Base-by-base conservation (phyloP, 2,329 filamentous ascomycete species). In the Dissoconium aciculare region DNA sequence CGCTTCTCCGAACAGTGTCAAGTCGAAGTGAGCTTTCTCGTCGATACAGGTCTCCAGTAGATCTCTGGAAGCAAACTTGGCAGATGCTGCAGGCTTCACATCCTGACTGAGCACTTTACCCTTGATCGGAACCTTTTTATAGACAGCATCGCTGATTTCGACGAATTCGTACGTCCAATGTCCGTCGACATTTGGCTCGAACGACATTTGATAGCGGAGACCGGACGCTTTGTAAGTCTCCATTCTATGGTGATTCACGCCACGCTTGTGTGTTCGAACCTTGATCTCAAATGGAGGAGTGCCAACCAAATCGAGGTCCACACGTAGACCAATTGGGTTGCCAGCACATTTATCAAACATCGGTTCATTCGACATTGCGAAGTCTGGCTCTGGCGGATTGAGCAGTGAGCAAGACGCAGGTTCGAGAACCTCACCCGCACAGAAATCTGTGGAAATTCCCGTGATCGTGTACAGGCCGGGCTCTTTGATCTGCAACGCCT, bases 331-430 rank as follows among this genome's bases (percentile, higher is more conserved):
- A 38, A 98, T 81, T 0, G 89, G 83, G 49, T 84, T 93, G 28
- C 85, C 84, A 19, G 85, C 87, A 53, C 89, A 98, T 52, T 91
- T 92, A 55, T 98, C 89, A 31, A 82, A 79, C 26, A 98, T 84
- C 39, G 84, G 77, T 44, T 92, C 79, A 5, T 74, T 67, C 17
- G 68, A 69, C 29, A 98, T 62, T 4, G 71, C 64, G 35, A 98
- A 55, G 33, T 77, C 72, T 6, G 89, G 89, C 56, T 93, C 77
- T 0, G 89, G 76, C 4, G 89, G 89, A 42, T 95, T 98, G 42
- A 91, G 67, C 32, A 98, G 62, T 35, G 93, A 65, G 53, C 87
- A 95, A n/a, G 85, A 89, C 2, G 87, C 81, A 15, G 89, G 89
- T 53, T 98, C 89, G 41, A 87, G 68, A 4, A 98, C 74, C 44